Base-by-base conservation (phyloP, 805 yeast genomes). In the Cyberlindnera galapagoensis region DNA sequence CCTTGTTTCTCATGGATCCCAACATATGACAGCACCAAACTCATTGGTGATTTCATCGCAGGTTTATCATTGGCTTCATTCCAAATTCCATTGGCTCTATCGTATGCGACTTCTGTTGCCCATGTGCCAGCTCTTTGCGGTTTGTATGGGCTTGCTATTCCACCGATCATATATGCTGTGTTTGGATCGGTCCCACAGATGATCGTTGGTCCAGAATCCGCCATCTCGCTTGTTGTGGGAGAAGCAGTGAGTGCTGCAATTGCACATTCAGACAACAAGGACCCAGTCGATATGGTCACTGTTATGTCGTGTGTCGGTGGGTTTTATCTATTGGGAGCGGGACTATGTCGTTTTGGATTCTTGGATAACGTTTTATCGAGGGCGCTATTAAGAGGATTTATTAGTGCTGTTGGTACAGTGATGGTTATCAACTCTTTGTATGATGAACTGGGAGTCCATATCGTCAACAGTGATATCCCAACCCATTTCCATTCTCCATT, bases 141-240 rank as follows among this genome's bases (percentile, higher is more conserved):
- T 0, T 62, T 88, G 7, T 71, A 78, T 42, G 84, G 87, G 0
- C 66, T 86, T 29, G 77, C 84, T 1, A 63, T 82, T 4, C 85
- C 92, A 0, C 94, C 95, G 0, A 59, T 80, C n/a, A 59, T 83
- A 7, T 87, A 87, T 52, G 68, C 85, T 6, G 39, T 86, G 4
- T 65, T 86, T 38, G 96, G 96, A 0, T 73, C 92, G 0, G 94
- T 86, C 1, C 95, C 95, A 0, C 80, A 79, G 38, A 74, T 87
- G 80, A 76, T 86, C 24, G 94, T 87, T 13, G 95, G 95, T 0
- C 95, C 96, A 1, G 94, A 87, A 54, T 88, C 90, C 13, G 88
- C 95, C 1, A 76, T 85, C 7, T 83, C 94, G 0, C 63, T 88
- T 46, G 76, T 87, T 10, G 76, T 82, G 17, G 95, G 95, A 2